Base-by-base conservation (phyloP, 2,329 filamentous ascomycete species). In the Fusarium sp. region DNA sequence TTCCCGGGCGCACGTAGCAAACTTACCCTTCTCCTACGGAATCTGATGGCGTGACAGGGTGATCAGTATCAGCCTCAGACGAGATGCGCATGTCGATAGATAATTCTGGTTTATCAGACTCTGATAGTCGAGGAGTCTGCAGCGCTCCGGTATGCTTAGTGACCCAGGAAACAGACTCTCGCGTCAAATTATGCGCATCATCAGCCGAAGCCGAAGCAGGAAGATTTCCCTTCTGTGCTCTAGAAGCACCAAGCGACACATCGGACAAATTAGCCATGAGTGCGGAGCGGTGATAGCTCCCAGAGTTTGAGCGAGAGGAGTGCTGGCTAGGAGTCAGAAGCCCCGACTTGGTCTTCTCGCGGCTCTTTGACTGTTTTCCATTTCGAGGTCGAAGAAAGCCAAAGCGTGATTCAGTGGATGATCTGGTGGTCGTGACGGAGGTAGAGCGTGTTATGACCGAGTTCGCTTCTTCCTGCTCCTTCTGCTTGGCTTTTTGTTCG, bases 341-440 rank as follows among this genome's bases (percentile, higher is more conserved):
- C 4, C 74, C 71, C 4, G 77, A 73, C 3, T 77, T 72, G 3
- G 66, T 67, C 9, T 70, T 69, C 14, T 61, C 58, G 26, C 54
- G 73, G 7, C 51, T 58, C 44, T 71, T 62, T 9, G 66, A 64
- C 6, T 73, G 58, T 45, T 69, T 75, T 12, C 70, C 62, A 46
- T 77, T 77, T 52, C 82, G 81, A 26, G 78, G 76, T 37, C 81
- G 77, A 52, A 88, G 81, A 46, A 87, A 80, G 6, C 80, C 80
- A 61, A 84, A 82, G 1, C 79, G 77, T 41, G 81, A 78, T 14
- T 81, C 77, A 28, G 74, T 74, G 0, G 81, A 81, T 1, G 83
- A 84, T 14, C 79, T 74, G 3, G 82, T 83, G 61, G 82, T 83
- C n/a, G 79, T 79, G 10, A 79, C 81, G 4, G 84, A 86, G 13